A percentile compares a stretch with the other conserved stretches of the same genome.
These are phyloP conservation scores for Panaeolus papilionaceus DNA, from an alignment of 768 basidiomycete species.

Conservation along the genomic window DNA sequence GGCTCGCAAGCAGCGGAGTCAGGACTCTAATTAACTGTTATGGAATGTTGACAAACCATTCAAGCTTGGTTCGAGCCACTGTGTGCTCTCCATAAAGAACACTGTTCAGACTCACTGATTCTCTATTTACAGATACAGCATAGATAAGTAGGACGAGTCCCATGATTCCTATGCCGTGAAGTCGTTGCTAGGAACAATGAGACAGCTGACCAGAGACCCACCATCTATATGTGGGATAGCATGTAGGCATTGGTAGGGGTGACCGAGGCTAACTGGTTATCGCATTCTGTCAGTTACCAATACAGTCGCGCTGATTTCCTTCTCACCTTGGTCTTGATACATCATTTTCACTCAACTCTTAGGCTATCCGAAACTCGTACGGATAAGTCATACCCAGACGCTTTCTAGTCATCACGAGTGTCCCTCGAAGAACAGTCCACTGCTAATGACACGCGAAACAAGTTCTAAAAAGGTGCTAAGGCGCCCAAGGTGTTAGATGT, in stretches of 20 bases:
- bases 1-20: neutral
- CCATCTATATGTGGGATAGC: neutral
- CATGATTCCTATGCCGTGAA: neutral
- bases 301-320: too few relatives aligned
- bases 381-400: too few relatives aligned
- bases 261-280: neutral
- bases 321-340: too few relatives aligned
- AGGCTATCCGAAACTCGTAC: too few relatives aligned
- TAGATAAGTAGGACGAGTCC: neutral
- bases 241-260: neutral
- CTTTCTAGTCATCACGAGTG: too few relatives aligned
- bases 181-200: neutral
- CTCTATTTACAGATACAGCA: too few relatives aligned
- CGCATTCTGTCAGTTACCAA: too few relatives aligned
- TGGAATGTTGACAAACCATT: neutral
- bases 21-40: neutral
- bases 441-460: neutral
- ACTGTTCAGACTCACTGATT: neutral
- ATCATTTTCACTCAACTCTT: too few relatives aligned
- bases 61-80: neutral
- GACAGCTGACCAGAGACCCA: neutral
- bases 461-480: neutral
- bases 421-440: too few relatives aligned
- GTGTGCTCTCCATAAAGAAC: neutral
- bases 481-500: neutral